A percentile compares a stretch with the other conserved stretches of the same genome.
These are phyloP conservation scores for Trichosphaerium sp. DNA, from an alignment of 78 protist genomes.

Conservation along the genomic window DNA sequence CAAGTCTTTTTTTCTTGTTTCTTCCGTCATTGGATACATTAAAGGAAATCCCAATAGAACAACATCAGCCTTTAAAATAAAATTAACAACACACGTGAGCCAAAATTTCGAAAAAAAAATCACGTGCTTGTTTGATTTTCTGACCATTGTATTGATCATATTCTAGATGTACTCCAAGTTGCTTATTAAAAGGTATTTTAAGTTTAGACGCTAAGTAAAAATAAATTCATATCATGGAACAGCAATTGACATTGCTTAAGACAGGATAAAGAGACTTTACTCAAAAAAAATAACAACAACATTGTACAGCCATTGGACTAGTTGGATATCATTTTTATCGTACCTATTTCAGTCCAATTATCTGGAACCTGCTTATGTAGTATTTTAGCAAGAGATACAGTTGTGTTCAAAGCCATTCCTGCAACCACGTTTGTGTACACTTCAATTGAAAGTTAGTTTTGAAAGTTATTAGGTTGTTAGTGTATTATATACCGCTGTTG, in stretches of 20 bases:
- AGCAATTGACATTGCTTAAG: too few relatives aligned
- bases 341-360: too few relatives aligned
- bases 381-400: slow-evolving; percentile 18
- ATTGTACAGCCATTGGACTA: not conserved
- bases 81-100: too few relatives aligned
- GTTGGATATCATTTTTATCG: too few relatives aligned
- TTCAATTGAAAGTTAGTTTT: too few relatives aligned
- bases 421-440: slow-evolving; percentile 43
- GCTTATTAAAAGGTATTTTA: too few relatives aligned
- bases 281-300: slow-evolving; percentile 12
- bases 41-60: slow-evolving; percentile 40
- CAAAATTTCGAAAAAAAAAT: slow-evolving; percentile 23
- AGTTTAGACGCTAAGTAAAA: too few relatives aligned
- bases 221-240: too few relatives aligned
- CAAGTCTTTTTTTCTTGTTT: slow-evolving; percentile 19
- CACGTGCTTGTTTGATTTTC: slow-evolving; percentile 37
- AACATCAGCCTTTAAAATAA: slow-evolving; percentile 52
- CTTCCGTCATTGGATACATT: slow-evolving; percentile 16
- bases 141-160: slow-evolving; percentile 32
- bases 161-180: slow-evolving; percentile 23
- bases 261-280: too few relatives aligned
- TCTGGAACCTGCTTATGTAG: too few relatives aligned
- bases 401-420: slow-evolving; percentile 21
- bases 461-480: too few relatives aligned
- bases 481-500: slow-evolving; percentile 3